Evolutionary conservation across 164 flowering plant genomes (phyloP), one percentile per base, ranked within the genome.

Genomic region (Nymphaea colorata): DNA sequence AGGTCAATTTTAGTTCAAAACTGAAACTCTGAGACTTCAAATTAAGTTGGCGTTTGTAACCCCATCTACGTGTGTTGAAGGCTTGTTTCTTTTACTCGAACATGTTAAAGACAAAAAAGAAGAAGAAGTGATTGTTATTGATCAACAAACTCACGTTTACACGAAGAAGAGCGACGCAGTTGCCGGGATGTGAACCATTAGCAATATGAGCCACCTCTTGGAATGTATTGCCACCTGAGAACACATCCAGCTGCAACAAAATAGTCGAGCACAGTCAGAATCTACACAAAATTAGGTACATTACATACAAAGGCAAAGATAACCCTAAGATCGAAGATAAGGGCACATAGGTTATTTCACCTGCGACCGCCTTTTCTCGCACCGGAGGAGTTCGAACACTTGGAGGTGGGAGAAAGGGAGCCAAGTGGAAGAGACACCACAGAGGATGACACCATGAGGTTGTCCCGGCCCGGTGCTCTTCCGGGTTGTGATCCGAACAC

Each of bases 151-250:
- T 83, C 80, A 93, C 96, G 68, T 91, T 89, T 25, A 91, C 79
- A 60, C 97, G 93, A 61, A 91, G 86, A 70, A 93, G 90, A 64
- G 98, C 89, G 44, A 90, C 89, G 84, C 92, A 89, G 76, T 87
- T 93, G 59, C 97, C 97, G 0, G 94, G 91, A 79, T 91, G 89
- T 44, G 98, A 86, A 64, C 98, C 96, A 72, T 85, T 76, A 5
- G 82, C 77, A 42, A 79, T 79, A 69, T 79, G 82, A 66, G 79
- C 82, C 41, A 79, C 76, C 70, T 79, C 82, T 42, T 76, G 73
- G n/a, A 77, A 66, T 12, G 79, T 66, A 66, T 72, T 68, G 6
- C 79, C 79, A 70, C 68, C 68, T 5, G 76, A 68, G 18, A 76
- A 85, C 66, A 85, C 85, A 73, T 93, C 97, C 62, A 89, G 66